These are phyloP conservation scores for Thielaviopsis punctulata DNA, from an alignment of 2,329 filamentous ascomycete genomes.

Conservation along the genomic window DNA sequence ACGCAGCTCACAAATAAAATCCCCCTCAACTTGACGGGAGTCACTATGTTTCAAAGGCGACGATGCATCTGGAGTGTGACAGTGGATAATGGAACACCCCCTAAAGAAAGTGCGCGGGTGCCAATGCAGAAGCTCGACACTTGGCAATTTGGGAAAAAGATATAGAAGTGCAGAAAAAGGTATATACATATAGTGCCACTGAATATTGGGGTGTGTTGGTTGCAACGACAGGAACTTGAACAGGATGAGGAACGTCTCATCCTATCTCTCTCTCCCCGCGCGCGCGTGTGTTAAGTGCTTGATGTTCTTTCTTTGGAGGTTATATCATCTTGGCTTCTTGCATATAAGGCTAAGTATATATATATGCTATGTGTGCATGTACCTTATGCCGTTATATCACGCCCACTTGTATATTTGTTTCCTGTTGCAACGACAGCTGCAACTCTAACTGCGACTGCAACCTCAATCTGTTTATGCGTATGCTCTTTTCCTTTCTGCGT, in stretches of 20 bases:
- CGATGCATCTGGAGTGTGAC: background rate
- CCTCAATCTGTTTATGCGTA: background rate
- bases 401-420: background rate
- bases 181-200: background rate
- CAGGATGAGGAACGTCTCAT: background rate
- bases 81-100: background rate
- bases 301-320: background rate
- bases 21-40: no score
- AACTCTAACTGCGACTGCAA: background rate
- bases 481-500: background rate
- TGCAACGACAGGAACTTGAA: background rate
- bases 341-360: background rate
- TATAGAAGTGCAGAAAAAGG: background rate
- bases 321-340: background rate
- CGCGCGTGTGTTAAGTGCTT: no score
- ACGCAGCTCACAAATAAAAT: background rate
- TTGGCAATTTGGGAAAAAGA: background rate
- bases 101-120: background rate
- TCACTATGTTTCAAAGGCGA: background rate
- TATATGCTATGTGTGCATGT: background rate
- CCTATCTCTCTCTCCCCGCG: background rate
- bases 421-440: background rate
- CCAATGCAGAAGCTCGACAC: background rate
- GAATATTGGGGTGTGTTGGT: background rate
- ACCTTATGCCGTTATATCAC: background rate